Evolutionary conservation across 2,329 filamentous ascomycete genomes (phyloP), one percentile per base, ranked within the genome.

Genomic region (Thelonectria olida): DNA sequence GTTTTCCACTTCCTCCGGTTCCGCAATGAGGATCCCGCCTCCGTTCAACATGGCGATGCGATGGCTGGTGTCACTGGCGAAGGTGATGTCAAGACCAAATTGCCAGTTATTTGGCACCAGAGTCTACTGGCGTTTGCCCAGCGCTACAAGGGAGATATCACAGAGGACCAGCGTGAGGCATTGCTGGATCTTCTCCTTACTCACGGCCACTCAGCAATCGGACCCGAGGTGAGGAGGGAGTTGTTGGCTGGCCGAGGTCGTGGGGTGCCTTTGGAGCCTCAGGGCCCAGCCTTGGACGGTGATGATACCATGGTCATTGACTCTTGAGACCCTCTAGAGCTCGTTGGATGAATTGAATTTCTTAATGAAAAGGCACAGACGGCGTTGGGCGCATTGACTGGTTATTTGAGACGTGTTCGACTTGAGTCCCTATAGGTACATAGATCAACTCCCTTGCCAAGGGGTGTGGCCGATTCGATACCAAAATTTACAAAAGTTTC

Each of bases 1-100:
- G 96, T 99, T 9, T 98, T 98, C 81, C 95, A 99, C 78, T 99
- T 99, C 78, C 78, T 98, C 64, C 90, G 96, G 15, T 97, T 97
- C 82, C 86, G 92, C 31, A 91, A 86, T 54, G 84, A 87, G 23
- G 89, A 92, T 63, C 85, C 88, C 3, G 82, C 84, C 3, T 81
- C 82, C 10, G 82, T 85, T 17, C 82, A 85, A 28, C 70, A 68
- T 3, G 76, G 74, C 2, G 88, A 90, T 56, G 80, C 79, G 25
- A 88, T 89, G 81, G 77, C 82, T 9, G 79, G 75, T 61, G 66
- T 78, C 15, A 73, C 77, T 28, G 77, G 72, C 58, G 79, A 78
- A 17, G 81, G 81, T n/a, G 85, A 86, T 48, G 81, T 78, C 62
- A 84, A 76, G 77, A 83, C 68, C 73, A 92, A 91, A 74, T 77